phyloP scores from a whole-genome alignment of 176 grass and related monocot species.

The Metroxylon sagu region DNA sequence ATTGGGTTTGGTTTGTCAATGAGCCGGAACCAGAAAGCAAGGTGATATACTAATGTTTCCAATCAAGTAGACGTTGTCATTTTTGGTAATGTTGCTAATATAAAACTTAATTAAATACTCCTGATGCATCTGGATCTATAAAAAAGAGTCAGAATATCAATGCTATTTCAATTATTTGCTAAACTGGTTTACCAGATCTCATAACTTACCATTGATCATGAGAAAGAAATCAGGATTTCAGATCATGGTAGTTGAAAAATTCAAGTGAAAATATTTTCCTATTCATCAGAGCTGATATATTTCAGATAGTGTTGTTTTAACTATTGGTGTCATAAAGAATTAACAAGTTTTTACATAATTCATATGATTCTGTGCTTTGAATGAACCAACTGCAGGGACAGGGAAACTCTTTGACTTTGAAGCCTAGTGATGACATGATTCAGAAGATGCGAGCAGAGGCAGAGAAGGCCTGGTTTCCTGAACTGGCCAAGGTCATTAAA shows the following conservation, averaged over 20 bases:
- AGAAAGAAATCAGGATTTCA: neutral
- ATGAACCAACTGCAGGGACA: neutral
- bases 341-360: too few relatives aligned
- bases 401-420: constrained; percentile 66
- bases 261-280: too few relatives aligned
- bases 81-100: too few relatives aligned
- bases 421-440: constrained; percentile 41
- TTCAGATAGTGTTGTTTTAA: too few relatives aligned
- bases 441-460: constrained; percentile 46
- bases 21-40: constrained; percentile 44
- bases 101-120: too few relatives aligned
- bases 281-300: too few relatives aligned
- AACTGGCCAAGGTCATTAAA: constrained; percentile 51
- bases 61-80: neutral
- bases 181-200: neutral
- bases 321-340: too few relatives aligned
- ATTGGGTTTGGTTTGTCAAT: constrained; percentile 92
- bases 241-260: too few relatives aligned
- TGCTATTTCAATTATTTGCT: neutral
- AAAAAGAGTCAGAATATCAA: too few relatives aligned
- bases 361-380: too few relatives aligned
- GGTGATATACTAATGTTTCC: constrained; percentile 20
- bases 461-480: constrained; percentile 48
- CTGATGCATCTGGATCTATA: too few relatives aligned
- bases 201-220: neutral